These are phyloP conservation scores for Trichocomaceae sp. DNA, from an alignment of 2,329 filamentous ascomycete genomes.

Conservation along the genomic window DNA sequence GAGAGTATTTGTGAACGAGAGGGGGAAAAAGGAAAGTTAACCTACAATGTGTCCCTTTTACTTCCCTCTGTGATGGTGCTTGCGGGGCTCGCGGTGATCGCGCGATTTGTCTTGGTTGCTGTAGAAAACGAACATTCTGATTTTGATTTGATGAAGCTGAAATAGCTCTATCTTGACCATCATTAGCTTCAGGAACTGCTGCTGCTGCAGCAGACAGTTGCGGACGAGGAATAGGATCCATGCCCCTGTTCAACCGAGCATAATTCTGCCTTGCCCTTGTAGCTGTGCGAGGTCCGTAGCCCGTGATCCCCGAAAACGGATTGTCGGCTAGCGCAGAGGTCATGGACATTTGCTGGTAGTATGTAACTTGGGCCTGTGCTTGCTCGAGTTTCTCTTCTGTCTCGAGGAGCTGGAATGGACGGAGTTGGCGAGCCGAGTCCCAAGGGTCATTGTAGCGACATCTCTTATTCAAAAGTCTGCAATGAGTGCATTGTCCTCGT, in stretches of 20 bases:
- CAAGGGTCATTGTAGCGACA: conserved; percentile 10
- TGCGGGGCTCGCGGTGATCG: not conserved
- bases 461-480: not conserved
- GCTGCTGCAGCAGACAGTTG: too few species aligned
- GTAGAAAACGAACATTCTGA: not conserved
- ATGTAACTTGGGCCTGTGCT: not conserved
- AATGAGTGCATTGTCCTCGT: not conserved
- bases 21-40: not conserved
- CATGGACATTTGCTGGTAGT: not conserved
- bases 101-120: not conserved
- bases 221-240: not conserved
- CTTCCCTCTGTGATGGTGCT: not conserved
- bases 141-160: not conserved
- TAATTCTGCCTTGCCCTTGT: conserved; percentile 6
- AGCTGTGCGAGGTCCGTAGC: conserved; percentile 11
- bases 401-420: not conserved
- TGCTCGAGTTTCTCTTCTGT: not conserved
- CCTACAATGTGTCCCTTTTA: not conserved
- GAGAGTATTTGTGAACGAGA: not conserved
- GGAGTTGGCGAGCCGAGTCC: not conserved
- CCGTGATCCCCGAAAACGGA: conserved; percentile 12
- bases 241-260: not conserved
- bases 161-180: not conserved
- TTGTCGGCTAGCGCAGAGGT: not conserved
- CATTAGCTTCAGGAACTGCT: too few species aligned